Evolutionary conservation across 1,284 basidiomycete species (phyloP), one percentile per base, ranked within the genome.

Genomic region (Macrocystidia cucumis): DNA sequence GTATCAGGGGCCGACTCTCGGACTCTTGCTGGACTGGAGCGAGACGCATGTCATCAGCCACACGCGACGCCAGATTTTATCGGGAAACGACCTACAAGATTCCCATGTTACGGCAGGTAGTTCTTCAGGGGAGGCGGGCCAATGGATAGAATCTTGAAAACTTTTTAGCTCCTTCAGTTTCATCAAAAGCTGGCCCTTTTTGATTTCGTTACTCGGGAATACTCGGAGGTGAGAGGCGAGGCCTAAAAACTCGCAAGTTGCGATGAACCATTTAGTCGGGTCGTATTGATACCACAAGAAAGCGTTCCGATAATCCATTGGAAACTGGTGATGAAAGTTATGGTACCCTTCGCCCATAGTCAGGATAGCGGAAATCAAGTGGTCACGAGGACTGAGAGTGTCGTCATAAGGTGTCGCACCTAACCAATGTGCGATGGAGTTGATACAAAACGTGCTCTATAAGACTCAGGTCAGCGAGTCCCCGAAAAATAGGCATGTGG

Each of bases 301-400:
- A 11, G 71, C 72, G 54, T 88, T 88, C 30, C 85, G 70, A 62
- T 83, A 89, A 57, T 89, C 86, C 76, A 79, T 84, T 13, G 86
- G 87, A 65, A 89, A 90, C 49, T 88, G 84, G 49, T 85, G 87
- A 57, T 90, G 87, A 60, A 92, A 92, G 58, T 92, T 92, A 62
- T 93, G 90, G 60, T 92, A 93, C 7, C 90, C 90, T 64, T 93
- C 90, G 9, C 91, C 90, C 66, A 91, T 79, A 3, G 90, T 92
- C 41, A 87, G 67, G 40, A 92, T 67, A 11, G 91, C 90, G 18
- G 90, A 91, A 41, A 93, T 52, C 49, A 91, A 65, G 60, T 91
- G 87, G 56, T 91, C 88, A 26, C 82, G 72, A 28, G 89, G 87
- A 21, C 82, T 78, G 53, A 86, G 75, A 50, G 69, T 79, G 66